Conservation (phyloP, 495 filamentous ascomycete species). For the Hypoxylon subgilvum region DNA sequence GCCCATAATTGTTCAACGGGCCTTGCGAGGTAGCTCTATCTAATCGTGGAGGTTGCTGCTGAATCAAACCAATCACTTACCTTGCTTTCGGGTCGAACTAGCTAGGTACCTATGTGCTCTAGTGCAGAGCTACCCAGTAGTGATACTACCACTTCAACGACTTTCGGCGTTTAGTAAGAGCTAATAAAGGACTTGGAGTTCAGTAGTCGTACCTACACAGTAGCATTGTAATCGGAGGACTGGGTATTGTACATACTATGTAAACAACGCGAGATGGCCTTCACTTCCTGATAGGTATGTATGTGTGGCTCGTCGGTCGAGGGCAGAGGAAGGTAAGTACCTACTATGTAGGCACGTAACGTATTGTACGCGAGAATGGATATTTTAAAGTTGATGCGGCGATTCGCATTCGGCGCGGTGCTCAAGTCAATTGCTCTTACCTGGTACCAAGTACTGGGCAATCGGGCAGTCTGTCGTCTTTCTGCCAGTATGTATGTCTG, state of each 20-base stretch:
- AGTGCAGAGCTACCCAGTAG: constrained; percentile 35
- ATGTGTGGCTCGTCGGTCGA: background rate
- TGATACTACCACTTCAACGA: constrained; percentile 34
- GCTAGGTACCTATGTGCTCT: constrained; percentile 30
- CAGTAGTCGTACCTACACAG: too few relatives aligned
- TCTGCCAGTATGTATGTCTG: too few relatives aligned
- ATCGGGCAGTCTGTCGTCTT: too few relatives aligned
- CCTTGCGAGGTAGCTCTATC: constrained; percentile 39
- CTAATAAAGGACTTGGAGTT: background rate
- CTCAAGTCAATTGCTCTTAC: background rate
- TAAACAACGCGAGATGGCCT: background rate
- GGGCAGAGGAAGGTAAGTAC: background rate
- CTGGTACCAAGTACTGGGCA: constrained; percentile 21
- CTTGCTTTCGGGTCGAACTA: constrained; percentile 15
- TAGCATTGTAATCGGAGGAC: too few relatives aligned
- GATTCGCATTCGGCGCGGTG: background rate
- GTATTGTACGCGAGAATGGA: background rate
- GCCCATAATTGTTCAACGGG: constrained; percentile 11
- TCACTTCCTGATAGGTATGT: background rate
- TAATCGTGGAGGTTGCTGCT: constrained; percentile 32
- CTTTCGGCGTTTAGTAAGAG: constrained; percentile 6
- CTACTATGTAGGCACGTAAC: background rate
- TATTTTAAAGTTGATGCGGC: background rate
- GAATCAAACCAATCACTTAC: constrained; percentile 31
- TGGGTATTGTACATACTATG: background rate